Conservation (phyloP, 1,284 basidiomycete genomes). For the Inonotus hispidus region DNA sequence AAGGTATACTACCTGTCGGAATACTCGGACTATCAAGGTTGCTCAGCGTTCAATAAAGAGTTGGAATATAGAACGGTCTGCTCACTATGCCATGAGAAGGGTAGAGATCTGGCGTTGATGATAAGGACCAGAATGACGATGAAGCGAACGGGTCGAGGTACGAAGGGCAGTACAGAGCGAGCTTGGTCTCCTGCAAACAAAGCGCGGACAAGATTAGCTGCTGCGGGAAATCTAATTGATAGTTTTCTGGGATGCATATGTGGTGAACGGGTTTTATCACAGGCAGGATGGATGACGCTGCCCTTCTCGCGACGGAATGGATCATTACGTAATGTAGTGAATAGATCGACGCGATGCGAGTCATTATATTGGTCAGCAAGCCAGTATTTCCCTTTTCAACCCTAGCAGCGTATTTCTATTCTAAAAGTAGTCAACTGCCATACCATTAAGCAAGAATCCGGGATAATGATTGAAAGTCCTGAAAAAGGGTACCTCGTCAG, state of each 20-base stretch:
- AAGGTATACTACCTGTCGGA: conserved; percentile 40
- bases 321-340: too few relatives aligned
- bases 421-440: too few relatives aligned
- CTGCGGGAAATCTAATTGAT: background rate
- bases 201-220: background rate
- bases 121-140: conserved; percentile 36
- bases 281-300: too few relatives aligned
- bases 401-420: too few relatives aligned
- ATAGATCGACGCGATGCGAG: too few relatives aligned
- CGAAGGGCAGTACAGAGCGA: conserved; percentile 21
- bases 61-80: conserved; percentile 17
- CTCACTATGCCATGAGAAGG: conserved; percentile 64
- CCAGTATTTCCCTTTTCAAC: too few relatives aligned
- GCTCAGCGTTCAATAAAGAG: background rate
- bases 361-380: too few relatives aligned
- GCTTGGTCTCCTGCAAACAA: conserved; percentile 6
- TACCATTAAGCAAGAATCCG: too few relatives aligned
- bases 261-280: background rate
- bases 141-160: conserved; percentile 23
- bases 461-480: too few relatives aligned
- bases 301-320: too few relatives aligned
- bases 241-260: background rate
- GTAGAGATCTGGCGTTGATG: conserved; percentile 52
- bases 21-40: conserved; percentile 47
- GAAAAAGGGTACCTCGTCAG: too few relatives aligned